These are phyloP conservation scores for Orychophragmus violaceus DNA, from an alignment of 345 rosid genomes.

Conservation along the genomic window DNA sequence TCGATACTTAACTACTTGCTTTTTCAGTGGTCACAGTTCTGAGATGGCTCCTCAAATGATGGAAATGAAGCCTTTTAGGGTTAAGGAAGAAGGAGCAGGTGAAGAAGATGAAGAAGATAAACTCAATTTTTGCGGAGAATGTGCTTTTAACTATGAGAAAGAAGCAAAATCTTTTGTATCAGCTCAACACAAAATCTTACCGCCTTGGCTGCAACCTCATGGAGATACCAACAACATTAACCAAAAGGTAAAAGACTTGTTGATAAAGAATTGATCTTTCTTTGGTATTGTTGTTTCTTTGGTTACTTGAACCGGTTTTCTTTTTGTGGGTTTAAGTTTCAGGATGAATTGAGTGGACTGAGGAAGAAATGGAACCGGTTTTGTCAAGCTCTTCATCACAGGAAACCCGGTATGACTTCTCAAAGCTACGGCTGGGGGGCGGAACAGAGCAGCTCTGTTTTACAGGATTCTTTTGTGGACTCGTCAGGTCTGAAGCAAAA, in stretches of 20 bases:
- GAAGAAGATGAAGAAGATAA: conserved; percentile 47
- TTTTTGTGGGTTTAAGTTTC: conserved; percentile 22
- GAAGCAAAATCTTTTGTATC: conserved; percentile 59
- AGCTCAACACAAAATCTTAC: conserved; percentile 46
- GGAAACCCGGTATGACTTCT: neutral
- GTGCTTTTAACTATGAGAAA: conserved; percentile 62
- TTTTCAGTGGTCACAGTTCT: conserved; percentile 19
- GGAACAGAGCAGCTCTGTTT: conserved; percentile 37
- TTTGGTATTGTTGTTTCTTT: neutral
- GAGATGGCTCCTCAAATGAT: conserved; percentile 35
- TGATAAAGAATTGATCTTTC: neutral
- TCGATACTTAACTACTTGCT: conserved; percentile 15
- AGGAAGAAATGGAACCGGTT: conserved; percentile 68
- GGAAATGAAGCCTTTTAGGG: conserved; percentile 48
- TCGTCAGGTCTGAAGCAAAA: conserved; percentile 34
- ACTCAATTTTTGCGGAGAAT: conserved; percentile 60
- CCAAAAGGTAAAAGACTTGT: conserved; percentile 42
- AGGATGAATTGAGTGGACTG: conserved; percentile 55
- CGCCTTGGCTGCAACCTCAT: conserved; percentile 63
- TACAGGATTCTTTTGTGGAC: conserved; percentile 34
- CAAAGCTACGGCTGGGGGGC: conserved; percentile 12
- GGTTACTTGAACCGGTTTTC: neutral
- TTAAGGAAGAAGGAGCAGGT: conserved; percentile 32
- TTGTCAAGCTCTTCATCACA: conserved; percentile 55
- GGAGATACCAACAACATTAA: conserved; percentile 29